phyloP scores from a whole-genome alignment of 768 basidiomycete genomes.

The Tulasnella sp. region DNA sequence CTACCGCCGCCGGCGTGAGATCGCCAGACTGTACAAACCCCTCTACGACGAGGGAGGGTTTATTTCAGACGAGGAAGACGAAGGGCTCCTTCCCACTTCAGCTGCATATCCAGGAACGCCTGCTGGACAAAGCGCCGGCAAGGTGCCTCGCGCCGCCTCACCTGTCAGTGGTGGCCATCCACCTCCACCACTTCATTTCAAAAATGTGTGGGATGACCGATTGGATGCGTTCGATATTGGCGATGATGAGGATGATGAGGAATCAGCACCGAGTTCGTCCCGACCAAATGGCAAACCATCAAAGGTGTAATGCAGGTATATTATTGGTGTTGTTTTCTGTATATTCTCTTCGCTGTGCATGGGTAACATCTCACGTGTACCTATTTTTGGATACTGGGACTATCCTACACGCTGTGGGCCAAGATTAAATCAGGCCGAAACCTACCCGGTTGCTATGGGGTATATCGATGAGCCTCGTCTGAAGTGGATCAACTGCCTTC shows the following conservation, averaged over 20 bases:
- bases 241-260: slow-evolving; percentile 42
- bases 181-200: slow-evolving; percentile 21
- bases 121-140: slow-evolving; percentile 39
- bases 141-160: slow-evolving; percentile 18
- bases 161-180: slow-evolving; percentile 5
- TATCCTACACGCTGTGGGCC: too few relatives aligned
- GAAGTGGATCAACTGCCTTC: too few relatives aligned
- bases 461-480: too few relatives aligned
- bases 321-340: too few relatives aligned
- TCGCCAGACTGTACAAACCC: slow-evolving; percentile 65
- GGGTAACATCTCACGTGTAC: too few relatives aligned
- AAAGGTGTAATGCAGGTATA: too few relatives aligned
- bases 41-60: slow-evolving; percentile 36
- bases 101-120: slow-evolving; percentile 40
- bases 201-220: slow-evolving; percentile 61
- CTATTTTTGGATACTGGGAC: too few relatives aligned
- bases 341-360: too few relatives aligned
- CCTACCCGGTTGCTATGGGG: too few relatives aligned
- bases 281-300: too few relatives aligned
- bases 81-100: slow-evolving; percentile 33
- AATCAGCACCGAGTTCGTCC: background rate
- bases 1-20: slow-evolving; percentile 74
- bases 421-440: too few relatives aligned
- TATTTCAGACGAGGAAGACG: slow-evolving; percentile 32
- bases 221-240: slow-evolving; percentile 69